phyloP scores from a whole-genome alignment of 1,284 basidiomycete genomes.

The Meira miltonrushii region DNA sequence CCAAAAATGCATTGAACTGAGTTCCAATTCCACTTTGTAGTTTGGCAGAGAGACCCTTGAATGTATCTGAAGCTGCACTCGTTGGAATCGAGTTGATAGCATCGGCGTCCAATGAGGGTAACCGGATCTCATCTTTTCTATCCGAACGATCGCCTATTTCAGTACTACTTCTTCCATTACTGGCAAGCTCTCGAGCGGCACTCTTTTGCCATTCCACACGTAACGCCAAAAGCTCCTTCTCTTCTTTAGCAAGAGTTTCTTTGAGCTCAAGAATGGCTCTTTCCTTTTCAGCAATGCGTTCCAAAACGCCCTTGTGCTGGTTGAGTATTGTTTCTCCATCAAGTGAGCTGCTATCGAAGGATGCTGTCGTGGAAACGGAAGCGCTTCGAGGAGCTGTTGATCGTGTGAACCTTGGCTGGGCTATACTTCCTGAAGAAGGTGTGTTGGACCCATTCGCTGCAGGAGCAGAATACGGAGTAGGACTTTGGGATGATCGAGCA shows the following conservation, averaged over 20 bases:
- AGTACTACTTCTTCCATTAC: not conserved
- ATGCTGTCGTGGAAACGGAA: not conserved
- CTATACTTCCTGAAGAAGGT: not conserved
- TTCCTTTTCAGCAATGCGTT: slow-evolving; percentile 11
- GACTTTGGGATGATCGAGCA: not conserved
- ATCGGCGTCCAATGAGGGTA: not conserved
- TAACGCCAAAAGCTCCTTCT: not conserved
- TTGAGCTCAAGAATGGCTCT: slow-evolving; percentile 5
- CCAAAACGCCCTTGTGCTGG: not conserved
- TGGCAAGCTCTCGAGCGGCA: not conserved
- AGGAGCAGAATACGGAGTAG: not conserved
- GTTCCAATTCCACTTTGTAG: not conserved
- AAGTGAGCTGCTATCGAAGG: not conserved
- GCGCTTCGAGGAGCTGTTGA: not conserved
- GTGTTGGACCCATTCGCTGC: not conserved
- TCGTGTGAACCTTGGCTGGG: not conserved
- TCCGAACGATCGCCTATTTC: not conserved
- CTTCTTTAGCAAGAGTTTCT: slow-evolving; percentile 5
- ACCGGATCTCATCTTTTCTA: too few species aligned
- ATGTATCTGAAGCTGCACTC: slow-evolving; percentile 1
- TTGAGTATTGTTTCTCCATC: slow-evolving; percentile 3
- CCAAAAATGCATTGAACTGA: slow-evolving; percentile 6
- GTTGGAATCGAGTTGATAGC: not conserved
- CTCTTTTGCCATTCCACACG: slow-evolving; percentile 5
- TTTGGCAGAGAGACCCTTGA: slow-evolving; percentile 1